Evolutionary conservation across 371 early-diverging fungal species (phyloP).

Genomic region (Saksenaea vasiformis): DNA sequence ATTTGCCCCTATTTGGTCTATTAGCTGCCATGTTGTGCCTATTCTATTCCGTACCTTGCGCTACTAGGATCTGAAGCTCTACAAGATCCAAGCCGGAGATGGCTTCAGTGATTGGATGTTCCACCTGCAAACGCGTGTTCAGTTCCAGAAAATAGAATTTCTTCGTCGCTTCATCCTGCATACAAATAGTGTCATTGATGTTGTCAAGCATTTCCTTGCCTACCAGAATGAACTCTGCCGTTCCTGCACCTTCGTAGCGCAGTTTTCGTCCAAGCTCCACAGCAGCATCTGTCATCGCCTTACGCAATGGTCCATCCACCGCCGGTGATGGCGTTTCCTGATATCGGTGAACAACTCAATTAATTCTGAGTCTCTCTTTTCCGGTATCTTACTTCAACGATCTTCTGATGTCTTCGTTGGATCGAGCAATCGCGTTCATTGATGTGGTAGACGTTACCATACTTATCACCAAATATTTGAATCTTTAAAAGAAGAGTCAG

Average conservation of each 20-base stretch:
- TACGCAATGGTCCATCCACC: constrained; percentile 49
- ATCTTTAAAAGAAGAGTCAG: constrained; percentile 39
- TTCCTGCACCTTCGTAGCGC: constrained; percentile 73
- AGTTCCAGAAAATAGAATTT: constrained; percentile 84
- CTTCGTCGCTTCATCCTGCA: constrained; percentile 56
- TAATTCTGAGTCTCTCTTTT: background rate
- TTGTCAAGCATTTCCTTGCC: background rate
- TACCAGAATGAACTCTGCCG: constrained; percentile 84
- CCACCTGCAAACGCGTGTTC: constrained; percentile 88
- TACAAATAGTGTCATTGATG: background rate
- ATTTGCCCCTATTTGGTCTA: constrained; percentile 28
- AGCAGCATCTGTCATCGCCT: constrained; percentile 59
- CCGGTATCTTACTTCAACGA: constrained; percentile 65
- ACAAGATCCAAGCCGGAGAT: constrained; percentile 95
- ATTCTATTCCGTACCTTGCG: constrained; percentile 54
- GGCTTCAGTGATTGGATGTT: constrained; percentile 96
- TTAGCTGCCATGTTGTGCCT: constrained; percentile 15
- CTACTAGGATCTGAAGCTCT: constrained; percentile 78
- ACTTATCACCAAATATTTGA: constrained; percentile 82
- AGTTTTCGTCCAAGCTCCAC: constrained; percentile 59
- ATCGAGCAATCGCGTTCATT: constrained; percentile 91
- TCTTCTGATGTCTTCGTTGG: constrained; percentile 88
- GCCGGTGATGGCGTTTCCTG: constrained; percentile 66
- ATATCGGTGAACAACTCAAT: background rate
- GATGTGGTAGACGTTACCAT: constrained; percentile 81